Evolutionary conservation across 352 stramenopile species (phyloP), one percentile per base, ranked within the genome.

Genomic region (Blastocystis hominis): DNA sequence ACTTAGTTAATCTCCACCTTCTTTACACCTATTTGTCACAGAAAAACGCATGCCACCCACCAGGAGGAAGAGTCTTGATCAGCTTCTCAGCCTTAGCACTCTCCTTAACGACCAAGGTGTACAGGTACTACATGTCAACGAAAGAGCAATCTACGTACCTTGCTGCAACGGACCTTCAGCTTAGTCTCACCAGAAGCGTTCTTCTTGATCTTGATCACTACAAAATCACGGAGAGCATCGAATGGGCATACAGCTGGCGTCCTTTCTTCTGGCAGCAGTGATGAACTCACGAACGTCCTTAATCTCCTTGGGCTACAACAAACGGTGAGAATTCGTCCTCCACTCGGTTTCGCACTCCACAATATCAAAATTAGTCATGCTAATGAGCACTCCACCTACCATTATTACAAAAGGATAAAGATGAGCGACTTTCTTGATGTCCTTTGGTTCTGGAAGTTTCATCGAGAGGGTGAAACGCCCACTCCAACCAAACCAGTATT

Each of bases 171-270:
- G 30, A 81, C 59, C 72, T 81, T 81, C 36, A 81, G 56, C 59
- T 81, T 81, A 20, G 72, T 81, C 38, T 70, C 72, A 38, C 72
- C 72, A 44, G 56, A 47, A 42, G 72, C n/a, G 47, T 40, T 55
- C 72, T 81, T 81, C 72, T 81, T 81, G 72, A 81, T 81, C 72
- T 81, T 81, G 30, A 81, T 81, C 64, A 76, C 64, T 76, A 76
- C 20, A 7, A 30, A 5, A 53, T 17, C 46, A 56, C 53, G 0
- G 36, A 7, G 13, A 55, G 10, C n/a, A 30, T 38, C 20, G 15
- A 59, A 55, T 10, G 20, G 7, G 13, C 40, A 13, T 56, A 76
- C 64, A 55, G 40, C 64, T 76, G 24, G 72, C 72, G 53, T 81
- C 72, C 72, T 81, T 81, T 81, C 72, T 66, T 66, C 72, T 66